phyloP scores from a whole-genome alignment of 768 basidiomycete genomes.

The Termitomyces heimii region DNA sequence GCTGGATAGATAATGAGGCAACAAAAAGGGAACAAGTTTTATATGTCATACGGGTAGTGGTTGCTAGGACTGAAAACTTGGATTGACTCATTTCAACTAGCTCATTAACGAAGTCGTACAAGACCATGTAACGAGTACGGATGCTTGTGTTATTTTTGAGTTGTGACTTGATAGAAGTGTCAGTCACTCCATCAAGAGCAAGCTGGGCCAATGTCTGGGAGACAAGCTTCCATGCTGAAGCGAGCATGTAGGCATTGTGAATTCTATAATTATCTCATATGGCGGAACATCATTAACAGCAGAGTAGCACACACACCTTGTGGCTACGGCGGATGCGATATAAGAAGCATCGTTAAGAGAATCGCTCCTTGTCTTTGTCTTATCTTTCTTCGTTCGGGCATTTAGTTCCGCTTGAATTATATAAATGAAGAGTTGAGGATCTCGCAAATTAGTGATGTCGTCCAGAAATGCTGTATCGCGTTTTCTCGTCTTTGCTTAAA shows the following conservation, averaged over 20 bases:
- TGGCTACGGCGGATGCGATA: slow-evolving; percentile 53
- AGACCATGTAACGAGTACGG: slow-evolving; percentile 52
- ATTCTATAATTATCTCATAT: slow-evolving; percentile 39
- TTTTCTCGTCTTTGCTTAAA: not conserved
- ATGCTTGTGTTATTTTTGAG: slow-evolving; percentile 46
- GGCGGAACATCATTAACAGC: not conserved
- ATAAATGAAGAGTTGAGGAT: slow-evolving; percentile 55
- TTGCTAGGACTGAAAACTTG: slow-evolving; percentile 64
- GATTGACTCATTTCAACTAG: slow-evolving; percentile 59
- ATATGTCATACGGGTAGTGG: slow-evolving; percentile 54
- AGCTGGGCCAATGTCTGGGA: slow-evolving; percentile 50
- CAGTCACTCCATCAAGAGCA: slow-evolving; percentile 46
- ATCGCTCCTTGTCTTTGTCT: slow-evolving; percentile 20
- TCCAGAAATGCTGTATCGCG: slow-evolving; percentile 52
- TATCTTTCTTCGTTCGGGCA: slow-evolving; percentile 38
- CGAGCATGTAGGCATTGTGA: slow-evolving; percentile 78
- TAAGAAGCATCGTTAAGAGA: slow-evolving; percentile 36
- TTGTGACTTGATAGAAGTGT: slow-evolving; percentile 43
- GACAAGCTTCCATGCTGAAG: slow-evolving; percentile 81
- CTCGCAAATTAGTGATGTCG: slow-evolving; percentile 61
- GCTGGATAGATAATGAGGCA: slow-evolving; percentile 31
- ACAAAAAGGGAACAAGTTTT: not conserved
- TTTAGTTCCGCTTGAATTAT: slow-evolving; percentile 52
- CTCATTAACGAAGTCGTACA: slow-evolving; percentile 57
- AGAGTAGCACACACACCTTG: slow-evolving; percentile 34